phyloP scores from a whole-genome alignment of 371 early-diverging fungal species.

The Mortierella sp. region DNA sequence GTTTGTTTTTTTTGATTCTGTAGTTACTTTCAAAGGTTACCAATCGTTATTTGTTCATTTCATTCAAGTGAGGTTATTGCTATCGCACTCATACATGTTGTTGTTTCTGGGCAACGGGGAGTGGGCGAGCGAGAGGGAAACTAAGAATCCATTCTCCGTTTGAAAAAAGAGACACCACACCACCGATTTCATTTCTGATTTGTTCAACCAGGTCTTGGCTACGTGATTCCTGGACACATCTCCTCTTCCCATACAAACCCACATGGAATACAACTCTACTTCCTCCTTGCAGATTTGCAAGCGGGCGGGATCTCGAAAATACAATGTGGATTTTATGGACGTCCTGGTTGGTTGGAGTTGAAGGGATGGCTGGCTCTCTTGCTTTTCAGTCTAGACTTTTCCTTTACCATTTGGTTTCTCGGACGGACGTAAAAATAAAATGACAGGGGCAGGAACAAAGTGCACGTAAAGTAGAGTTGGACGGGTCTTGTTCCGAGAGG shows the following conservation, averaged over 20 bases:
- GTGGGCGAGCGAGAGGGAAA: neutral
- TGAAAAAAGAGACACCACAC: neutral
- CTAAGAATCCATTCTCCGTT: constrained; percentile 2
- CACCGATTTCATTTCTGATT: neutral
- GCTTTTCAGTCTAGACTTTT: neutral
- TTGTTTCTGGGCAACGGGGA: neutral
- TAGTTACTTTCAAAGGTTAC: neutral
- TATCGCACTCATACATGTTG: neutral
- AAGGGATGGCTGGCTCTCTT: neutral
- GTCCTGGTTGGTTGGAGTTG: no score
- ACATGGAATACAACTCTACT: neutral
- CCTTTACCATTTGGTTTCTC: no score
- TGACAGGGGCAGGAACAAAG: neutral
- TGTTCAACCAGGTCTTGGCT: neutral
- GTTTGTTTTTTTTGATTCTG: neutral
- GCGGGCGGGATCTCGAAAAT: neutral
- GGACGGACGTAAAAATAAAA: no score
- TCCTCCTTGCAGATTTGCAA: neutral
- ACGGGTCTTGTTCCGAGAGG: constrained; percentile 14
- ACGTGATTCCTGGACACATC: neutral
- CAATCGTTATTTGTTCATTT: neutral
- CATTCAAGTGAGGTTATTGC: neutral
- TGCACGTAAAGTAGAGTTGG: neutral
- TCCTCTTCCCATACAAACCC: neutral
- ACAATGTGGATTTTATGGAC: no score